Evolutionary conservation across 345 rosid genomes (phyloP).

Genomic region (Firmiana major): DNA sequence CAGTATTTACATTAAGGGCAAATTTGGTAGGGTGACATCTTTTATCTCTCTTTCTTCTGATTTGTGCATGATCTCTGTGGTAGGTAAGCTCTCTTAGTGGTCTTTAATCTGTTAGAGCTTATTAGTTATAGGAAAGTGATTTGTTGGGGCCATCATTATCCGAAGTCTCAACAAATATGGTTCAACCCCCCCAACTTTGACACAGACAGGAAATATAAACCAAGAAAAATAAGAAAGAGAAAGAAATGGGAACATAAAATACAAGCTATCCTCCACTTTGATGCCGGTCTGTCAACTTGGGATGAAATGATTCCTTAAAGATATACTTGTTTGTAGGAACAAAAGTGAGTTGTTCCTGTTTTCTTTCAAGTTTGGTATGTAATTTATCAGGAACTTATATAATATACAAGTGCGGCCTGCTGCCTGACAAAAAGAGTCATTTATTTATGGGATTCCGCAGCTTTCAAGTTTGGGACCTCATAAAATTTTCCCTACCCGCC

Average conservation of each 20-base stretch:
- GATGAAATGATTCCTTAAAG: background rate
- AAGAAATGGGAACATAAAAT: background rate
- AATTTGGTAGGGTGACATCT: background rate
- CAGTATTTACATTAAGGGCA: background rate
- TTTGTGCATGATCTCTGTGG: background rate
- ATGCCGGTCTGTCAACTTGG: background rate
- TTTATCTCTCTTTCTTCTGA: background rate
- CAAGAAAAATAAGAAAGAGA: background rate
- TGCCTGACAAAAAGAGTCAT: background rate
- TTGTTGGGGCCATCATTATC: slow-evolving; percentile 6
- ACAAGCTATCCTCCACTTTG: background rate
- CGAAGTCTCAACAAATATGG: slow-evolving; percentile 7
- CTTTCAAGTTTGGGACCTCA: background rate
- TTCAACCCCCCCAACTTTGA: slow-evolving; percentile 16
- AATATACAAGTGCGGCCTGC: background rate
- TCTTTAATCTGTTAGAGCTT: slow-evolving; percentile 12
- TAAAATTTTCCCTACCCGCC: background rate
- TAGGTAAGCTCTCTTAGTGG: slow-evolving; percentile 17
- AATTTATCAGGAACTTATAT: too few relatives aligned
- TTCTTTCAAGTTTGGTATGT: background rate
- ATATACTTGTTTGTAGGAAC: background rate
- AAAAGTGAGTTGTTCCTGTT: background rate
- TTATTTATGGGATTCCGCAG: background rate
- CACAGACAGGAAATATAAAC: background rate
- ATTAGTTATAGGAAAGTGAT: slow-evolving; percentile 17